Evolutionary conservation across 148 eudicot genomes (phyloP).

Genomic region (Diospyros lotus): DNA sequence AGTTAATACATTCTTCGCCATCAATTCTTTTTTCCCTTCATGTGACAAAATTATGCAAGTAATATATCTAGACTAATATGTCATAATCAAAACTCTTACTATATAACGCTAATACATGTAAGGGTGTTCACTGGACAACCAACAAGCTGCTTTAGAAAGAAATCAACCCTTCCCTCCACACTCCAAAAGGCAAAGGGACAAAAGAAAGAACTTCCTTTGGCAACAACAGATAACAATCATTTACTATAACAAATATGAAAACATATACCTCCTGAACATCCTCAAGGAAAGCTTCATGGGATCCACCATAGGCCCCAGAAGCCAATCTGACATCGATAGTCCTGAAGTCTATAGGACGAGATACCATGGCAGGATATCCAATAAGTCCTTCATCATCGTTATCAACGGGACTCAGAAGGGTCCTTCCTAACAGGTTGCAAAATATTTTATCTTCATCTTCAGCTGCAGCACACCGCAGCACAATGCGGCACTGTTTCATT

Average conservation of each 20-base stretch:
- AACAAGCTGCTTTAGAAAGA: background rate
- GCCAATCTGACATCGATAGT: conserved; percentile 52
- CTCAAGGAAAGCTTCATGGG: conserved; percentile 54
- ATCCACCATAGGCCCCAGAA: conserved; percentile 46
- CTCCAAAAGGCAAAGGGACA: background rate
- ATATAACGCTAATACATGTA: too few relatives aligned
- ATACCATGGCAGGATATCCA: conserved; percentile 50
- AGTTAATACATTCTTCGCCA: background rate
- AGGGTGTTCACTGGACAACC: background rate
- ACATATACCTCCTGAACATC: conserved; percentile 49
- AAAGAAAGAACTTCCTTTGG: background rate
- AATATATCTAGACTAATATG: background rate
- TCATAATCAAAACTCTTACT: background rate
- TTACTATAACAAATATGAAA: background rate
- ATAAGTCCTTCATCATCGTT: conserved; percentile 51
- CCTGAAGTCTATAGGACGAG: conserved; percentile 59
- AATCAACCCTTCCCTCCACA: background rate
- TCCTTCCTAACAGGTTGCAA: conserved; percentile 48
- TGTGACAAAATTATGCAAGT: background rate
- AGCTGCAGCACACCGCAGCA: conserved; percentile 41
- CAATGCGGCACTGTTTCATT: conserved; percentile 50
- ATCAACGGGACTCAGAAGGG: conserved; percentile 31
- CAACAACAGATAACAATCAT: background rate
- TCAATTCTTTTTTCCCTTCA: background rate
- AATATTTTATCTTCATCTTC: conserved; percentile 43